Percentiles rank a stretch among this genome's conserved stretches.
Evolutionary conservation across 805 yeast genomes (phyloP).

Genomic region (Saturnispora silvae): DNA sequence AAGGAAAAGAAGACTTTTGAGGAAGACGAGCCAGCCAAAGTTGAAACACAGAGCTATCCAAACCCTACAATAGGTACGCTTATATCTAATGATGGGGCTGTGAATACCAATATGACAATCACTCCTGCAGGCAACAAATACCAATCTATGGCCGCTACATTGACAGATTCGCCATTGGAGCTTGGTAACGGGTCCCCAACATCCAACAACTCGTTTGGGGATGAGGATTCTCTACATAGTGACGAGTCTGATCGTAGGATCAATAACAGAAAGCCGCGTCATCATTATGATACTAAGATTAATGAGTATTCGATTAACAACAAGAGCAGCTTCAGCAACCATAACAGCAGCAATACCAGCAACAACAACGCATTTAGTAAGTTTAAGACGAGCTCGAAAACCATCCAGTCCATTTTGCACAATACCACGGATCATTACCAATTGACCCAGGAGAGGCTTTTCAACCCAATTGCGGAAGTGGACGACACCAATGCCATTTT

Average conservation of each 20-base stretch:
- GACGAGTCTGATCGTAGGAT: no score
- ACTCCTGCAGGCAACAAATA: background rate
- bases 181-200: conserved; percentile 10
- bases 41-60: background rate
- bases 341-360: background rate
- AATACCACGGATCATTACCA: conserved; percentile 16
- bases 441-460: conserved; percentile 12
- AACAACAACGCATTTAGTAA: conserved; percentile 18
- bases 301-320: conserved; percentile 3
- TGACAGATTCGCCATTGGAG: conserved; percentile 14
- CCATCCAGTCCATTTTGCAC: conserved; percentile 20
- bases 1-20: conserved; percentile 6
- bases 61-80: background rate
- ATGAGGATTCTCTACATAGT: conserved; percentile 10
- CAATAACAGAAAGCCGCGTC: no score
- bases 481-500: conserved; percentile 6
- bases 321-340: no score
- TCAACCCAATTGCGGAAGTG: background rate
- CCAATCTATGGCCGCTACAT: conserved; percentile 6
- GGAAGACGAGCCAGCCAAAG: background rate
- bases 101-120: background rate
- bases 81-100: background rate
- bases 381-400: conserved; percentile 16
- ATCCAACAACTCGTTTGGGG: background rate
- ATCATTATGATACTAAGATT: background rate